Evolutionary conservation across 2,329 filamentous ascomycete genomes (phyloP).

Genomic region (Fusarium staphyleae): DNA sequence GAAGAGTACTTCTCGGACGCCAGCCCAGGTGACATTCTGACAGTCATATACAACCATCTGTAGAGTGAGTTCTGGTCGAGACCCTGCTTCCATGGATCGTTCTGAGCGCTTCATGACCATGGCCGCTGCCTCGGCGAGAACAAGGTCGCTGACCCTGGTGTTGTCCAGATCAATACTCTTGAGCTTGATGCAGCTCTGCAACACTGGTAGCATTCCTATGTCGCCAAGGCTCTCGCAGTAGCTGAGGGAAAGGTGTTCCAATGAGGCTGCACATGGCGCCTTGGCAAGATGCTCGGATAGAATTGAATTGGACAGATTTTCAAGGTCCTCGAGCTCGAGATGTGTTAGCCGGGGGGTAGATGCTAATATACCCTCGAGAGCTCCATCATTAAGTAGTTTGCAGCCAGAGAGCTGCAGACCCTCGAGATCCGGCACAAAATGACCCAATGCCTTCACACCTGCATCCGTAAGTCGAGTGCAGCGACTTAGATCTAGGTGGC

Average conservation of each 20-base stretch:
- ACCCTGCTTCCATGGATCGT: constrained; percentile 49
- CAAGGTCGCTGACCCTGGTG: constrained; percentile 85
- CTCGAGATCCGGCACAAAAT: constrained; percentile 80
- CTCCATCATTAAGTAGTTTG: constrained; percentile 73
- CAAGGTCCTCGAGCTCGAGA: constrained; percentile 87
- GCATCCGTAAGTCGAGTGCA: constrained; percentile 76
- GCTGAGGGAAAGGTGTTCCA: constrained; percentile 86
- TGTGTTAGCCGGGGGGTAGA: constrained; percentile 81
- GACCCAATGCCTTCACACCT: constrained; percentile 74
- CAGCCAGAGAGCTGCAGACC: constrained; percentile 85
- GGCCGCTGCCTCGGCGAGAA: constrained; percentile 83
- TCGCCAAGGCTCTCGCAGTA: constrained; percentile 90
- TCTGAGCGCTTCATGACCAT: constrained; percentile 72
- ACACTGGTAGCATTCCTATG: constrained; percentile 79
- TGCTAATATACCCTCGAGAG: constrained; percentile 74
- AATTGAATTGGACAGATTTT: constrained; percentile 76
- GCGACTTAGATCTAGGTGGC: constrained; percentile 84
- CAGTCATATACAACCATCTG: constrained; percentile 90
- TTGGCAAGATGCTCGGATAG: constrained; percentile 76
- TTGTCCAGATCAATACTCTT: constrained; percentile 88
- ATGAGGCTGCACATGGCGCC: constrained; percentile 72
- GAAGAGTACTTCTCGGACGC: constrained; percentile 83
- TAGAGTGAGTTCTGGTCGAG: constrained; percentile 67
- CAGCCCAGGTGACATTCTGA: constrained; percentile 89
- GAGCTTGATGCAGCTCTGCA: constrained; percentile 76